phyloP scores from a whole-genome alignment of 768 basidiomycete species.

The Sporobolomyces pararoseus region DNA sequence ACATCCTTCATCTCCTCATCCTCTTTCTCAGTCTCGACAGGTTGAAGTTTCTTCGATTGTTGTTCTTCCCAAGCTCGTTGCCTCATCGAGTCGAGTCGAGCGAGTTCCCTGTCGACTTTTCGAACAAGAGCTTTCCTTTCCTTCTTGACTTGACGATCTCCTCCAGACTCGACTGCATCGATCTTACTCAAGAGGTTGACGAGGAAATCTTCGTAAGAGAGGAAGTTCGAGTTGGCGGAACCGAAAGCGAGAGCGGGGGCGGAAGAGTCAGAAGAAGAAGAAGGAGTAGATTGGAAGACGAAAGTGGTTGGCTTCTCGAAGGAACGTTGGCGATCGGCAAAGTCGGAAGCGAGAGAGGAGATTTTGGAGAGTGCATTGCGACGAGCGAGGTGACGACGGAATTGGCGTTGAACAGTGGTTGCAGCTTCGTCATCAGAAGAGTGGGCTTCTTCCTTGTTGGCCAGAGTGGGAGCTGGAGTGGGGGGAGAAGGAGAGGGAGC shows the following conservation, averaged over 20 bases:
- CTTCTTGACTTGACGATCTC: constrained; percentile 27
- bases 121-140: constrained; percentile 36
- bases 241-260: constrained; percentile 57
- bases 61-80: constrained; percentile 29
- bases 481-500: background rate
- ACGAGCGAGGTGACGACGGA: constrained; percentile 26
- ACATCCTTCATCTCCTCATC: background rate
- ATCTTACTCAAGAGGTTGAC: constrained; percentile 31
- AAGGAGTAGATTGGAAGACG: constrained; percentile 47
- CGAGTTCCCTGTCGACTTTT: constrained; percentile 28
- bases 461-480: background rate
- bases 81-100: constrained; percentile 25
- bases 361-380: constrained; percentile 52
- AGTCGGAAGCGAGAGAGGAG: constrained; percentile 52
- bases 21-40: background rate
- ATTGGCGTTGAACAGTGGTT: background rate
- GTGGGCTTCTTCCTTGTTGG: background rate
- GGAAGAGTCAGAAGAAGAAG: background rate
- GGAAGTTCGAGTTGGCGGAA: constrained; percentile 45
- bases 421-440: constrained; percentile 5
- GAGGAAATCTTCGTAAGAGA: constrained; percentile 36
- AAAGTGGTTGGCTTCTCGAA: constrained; percentile 49
- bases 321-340: constrained; percentile 52
- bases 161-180: constrained; percentile 30
- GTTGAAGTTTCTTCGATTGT: background rate